Percentiles rank a stretch among this genome's conserved stretches.
Conservation (phyloP, 805 yeast genomes). For the Myxozyma melibiosi region DNA sequence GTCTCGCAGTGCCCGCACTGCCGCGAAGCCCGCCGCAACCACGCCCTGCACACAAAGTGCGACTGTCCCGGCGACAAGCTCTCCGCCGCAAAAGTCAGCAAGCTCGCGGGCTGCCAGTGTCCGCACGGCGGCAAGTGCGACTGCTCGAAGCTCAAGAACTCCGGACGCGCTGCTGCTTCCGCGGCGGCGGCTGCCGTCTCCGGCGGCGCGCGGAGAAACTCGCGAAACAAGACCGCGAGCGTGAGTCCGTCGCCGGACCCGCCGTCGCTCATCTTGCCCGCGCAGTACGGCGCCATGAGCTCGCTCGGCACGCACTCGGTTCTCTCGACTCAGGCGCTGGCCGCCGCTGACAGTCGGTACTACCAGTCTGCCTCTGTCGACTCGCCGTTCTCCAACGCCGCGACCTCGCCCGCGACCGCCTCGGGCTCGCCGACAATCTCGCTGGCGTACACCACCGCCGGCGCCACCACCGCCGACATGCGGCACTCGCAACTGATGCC, state of each 20-base stretch:
- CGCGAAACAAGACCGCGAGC: neutral
- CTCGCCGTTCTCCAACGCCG: neutral
- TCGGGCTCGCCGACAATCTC: neutral
- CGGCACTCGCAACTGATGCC: too few relatives aligned
- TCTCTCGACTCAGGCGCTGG: too few relatives aligned
- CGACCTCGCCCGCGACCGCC: neutral
- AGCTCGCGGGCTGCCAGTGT: slow-evolving; percentile 15
- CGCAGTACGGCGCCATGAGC: too few relatives aligned
- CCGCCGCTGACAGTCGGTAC: neutral
- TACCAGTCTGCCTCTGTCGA: neutral
- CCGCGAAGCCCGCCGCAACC: slow-evolving; percentile 68
- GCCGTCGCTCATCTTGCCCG: neutral
- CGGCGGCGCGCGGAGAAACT: neutral
- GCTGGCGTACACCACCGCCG: neutral
- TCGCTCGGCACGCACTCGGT: too few relatives aligned
- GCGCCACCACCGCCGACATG: too few relatives aligned
- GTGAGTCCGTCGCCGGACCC: slow-evolving; percentile 6
- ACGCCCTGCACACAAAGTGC: slow-evolving; percentile 69
- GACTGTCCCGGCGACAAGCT: slow-evolving; percentile 49
- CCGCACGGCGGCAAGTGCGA: slow-evolving; percentile 18
- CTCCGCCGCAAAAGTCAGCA: slow-evolving; percentile 2
- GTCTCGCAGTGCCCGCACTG: slow-evolving; percentile 89
- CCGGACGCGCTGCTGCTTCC: slow-evolving; percentile 19
- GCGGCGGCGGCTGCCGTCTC: neutral
- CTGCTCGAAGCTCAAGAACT: slow-evolving; percentile 30